Evolutionary conservation across 257 asterid species (phyloP).

Genomic region (Capsicum rhomboideum): DNA sequence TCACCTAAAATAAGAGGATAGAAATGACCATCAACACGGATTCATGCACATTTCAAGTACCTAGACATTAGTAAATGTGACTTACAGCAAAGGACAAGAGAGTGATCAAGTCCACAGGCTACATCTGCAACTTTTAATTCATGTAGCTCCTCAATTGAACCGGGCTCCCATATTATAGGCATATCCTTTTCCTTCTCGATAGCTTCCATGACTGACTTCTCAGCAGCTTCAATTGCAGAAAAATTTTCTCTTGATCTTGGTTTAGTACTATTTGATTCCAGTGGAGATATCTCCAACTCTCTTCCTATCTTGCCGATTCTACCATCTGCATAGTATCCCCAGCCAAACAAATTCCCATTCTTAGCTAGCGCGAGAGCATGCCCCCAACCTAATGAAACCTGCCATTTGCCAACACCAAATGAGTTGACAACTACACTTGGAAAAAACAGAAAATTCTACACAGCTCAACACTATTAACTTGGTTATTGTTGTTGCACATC

Average conservation of each 20-base stretch:
- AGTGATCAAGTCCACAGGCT: constrained; percentile 89
- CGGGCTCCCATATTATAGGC: constrained; percentile 89
- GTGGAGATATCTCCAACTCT: constrained; percentile 61
- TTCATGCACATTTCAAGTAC: background rate
- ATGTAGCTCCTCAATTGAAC: constrained; percentile 50
- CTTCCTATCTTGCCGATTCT: constrained; percentile 71
- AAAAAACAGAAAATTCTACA: background rate
- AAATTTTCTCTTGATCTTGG: constrained; percentile 6
- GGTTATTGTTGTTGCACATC: background rate
- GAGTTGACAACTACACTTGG: background rate
- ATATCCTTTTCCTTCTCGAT: constrained; percentile 83
- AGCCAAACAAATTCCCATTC: constrained; percentile 77
- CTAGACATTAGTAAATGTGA: background rate
- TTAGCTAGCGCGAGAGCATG: constrained; percentile 83
- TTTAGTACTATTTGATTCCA: constrained; percentile 43
- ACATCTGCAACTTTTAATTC: constrained; percentile 52
- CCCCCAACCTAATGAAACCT: constrained; percentile 97
- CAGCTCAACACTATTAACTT: background rate
- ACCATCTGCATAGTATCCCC: constrained; percentile 99
- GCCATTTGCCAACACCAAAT: constrained; percentile 47
- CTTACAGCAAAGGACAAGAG: constrained; percentile 71
- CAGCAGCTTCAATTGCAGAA: constrained; percentile 55
- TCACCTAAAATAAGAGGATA: constrained; percentile 38
- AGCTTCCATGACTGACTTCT: constrained; percentile 54
- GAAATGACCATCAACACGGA: background rate